Percentiles rank a stretch among this genome's conserved stretches.
These are phyloP conservation scores for Zalaria sp. DNA, from an alignment of 2,329 filamentous ascomycete species.

Conservation along the genomic window DNA sequence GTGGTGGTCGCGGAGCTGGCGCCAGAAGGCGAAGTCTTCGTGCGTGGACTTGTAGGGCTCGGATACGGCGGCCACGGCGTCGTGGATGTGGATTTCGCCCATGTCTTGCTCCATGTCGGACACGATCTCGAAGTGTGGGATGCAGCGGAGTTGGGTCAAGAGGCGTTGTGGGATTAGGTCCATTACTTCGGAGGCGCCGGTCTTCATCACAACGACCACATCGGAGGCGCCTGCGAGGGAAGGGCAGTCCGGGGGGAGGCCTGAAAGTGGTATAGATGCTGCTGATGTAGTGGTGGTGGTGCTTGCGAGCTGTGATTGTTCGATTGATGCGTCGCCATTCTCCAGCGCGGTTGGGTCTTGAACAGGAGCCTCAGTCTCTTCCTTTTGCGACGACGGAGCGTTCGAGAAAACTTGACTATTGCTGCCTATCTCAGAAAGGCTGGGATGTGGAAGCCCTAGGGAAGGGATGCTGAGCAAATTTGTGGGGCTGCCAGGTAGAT, in stretches of 20 bases:
- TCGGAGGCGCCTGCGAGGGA: conserved; percentile 25
- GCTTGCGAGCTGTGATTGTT: neutral
- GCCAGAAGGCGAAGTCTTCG: conserved; percentile 12
- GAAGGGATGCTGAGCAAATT: too few species aligned
- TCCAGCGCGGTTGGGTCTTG: too few species aligned
- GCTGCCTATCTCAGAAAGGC: too few species aligned
- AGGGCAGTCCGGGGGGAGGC: neutral
- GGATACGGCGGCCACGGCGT: conserved; percentile 32
- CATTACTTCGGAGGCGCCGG: conserved; percentile 42
- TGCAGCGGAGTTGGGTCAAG: conserved; percentile 39
- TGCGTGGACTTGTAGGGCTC: conserved; percentile 3
- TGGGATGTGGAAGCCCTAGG: too few species aligned
- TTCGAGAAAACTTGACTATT: too few species aligned
- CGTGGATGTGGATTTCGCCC: conserved; percentile 33
- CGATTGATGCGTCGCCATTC: too few species aligned
- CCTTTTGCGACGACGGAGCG: too few species aligned
- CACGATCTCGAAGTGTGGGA: conserved; percentile 42
- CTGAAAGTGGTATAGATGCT: neutral
- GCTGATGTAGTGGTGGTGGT: neutral
- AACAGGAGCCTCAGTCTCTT: too few species aligned
- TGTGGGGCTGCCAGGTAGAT: too few species aligned
- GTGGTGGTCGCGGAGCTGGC: conserved; percentile 9
- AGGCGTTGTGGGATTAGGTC: conserved; percentile 43
- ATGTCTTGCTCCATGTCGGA: conserved; percentile 43
- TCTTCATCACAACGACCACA: conserved; percentile 43